These are phyloP conservation scores for Candida bentonensis DNA, from an alignment of 805 yeast genomes.

Conservation along the genomic window DNA sequence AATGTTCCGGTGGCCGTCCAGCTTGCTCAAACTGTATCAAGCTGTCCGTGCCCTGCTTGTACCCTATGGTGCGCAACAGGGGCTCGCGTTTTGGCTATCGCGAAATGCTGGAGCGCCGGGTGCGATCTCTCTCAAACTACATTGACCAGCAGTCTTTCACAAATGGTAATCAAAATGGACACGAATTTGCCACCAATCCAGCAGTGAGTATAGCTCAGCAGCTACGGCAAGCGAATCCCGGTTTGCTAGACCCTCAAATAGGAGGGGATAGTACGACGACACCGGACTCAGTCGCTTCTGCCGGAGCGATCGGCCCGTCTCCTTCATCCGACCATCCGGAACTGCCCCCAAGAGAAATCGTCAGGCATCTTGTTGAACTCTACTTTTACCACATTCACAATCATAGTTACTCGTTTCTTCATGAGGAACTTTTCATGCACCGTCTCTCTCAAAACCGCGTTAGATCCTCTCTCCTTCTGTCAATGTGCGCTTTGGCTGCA, in stretches of 20 bases:
- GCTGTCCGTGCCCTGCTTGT: slow-evolving; percentile 20
- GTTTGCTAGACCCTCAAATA: background rate
- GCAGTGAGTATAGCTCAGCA: background rate
- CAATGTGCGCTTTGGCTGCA: slow-evolving; percentile 23
- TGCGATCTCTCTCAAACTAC: slow-evolving; percentile 10
- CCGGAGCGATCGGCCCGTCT: background rate
- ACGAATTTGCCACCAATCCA: background rate
- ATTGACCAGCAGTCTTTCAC: slow-evolving; percentile 1
- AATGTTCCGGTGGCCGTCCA: slow-evolving; percentile 24
- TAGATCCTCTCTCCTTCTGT: slow-evolving; percentile 17
- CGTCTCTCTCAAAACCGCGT: slow-evolving; percentile 17
- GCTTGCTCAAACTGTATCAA: slow-evolving; percentile 23
- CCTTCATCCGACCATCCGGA: background rate
- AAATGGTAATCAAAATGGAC: too few species aligned
- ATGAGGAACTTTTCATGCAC: slow-evolving; percentile 19
- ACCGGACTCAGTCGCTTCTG: background rate
- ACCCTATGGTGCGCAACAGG: slow-evolving; percentile 21
- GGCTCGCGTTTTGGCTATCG: slow-evolving; percentile 24
- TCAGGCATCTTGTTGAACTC: background rate
- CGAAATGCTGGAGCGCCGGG: slow-evolving; percentile 17
- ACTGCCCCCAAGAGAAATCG: background rate
- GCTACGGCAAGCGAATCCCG: background rate
- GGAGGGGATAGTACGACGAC: too few species aligned
- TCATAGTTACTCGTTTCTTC: slow-evolving; percentile 23
- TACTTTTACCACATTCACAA: slow-evolving; percentile 5